A percentile compares a stretch with the other conserved stretches of the same genome.
Evolutionary conservation across 106 monocot species (phyloP).

Genomic region (Allium fistulosum): DNA sequence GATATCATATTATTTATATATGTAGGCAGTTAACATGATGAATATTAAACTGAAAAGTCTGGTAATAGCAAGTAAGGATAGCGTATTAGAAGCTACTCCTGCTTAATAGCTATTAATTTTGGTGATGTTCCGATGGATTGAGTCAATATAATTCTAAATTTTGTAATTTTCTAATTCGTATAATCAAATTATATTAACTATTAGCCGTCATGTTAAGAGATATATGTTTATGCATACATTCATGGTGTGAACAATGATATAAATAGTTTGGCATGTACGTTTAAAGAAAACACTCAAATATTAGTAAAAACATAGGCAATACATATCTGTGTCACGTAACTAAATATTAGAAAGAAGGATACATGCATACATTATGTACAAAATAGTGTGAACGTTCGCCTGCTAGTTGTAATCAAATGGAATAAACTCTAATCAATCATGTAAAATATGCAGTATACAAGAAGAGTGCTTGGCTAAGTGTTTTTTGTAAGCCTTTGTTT

Average conservation of each 20-base stretch:
- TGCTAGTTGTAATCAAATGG: too few species aligned
- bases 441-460: too few species aligned
- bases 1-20: not conserved
- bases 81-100: not conserved
- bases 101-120: constrained; percentile 12
- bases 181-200: not conserved
- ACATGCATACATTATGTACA: not conserved
- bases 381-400: too few species aligned
- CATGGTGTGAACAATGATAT: not conserved
- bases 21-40: not conserved
- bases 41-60: constrained; percentile 1
- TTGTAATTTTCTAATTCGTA: not conserved
- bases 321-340: not conserved
- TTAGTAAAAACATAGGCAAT: not conserved
- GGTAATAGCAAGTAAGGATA: constrained; percentile 12
- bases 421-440: too few species aligned
- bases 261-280: too few species aligned
- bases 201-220: not conserved
- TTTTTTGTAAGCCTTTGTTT: too few species aligned
- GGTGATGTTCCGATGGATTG: constrained; percentile 7
- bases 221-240: not conserved
- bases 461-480: too few species aligned
- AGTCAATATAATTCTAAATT: constrained; percentile 3
- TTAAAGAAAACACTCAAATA: not conserved
- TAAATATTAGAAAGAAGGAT: not conserved